phyloP scores from a whole-genome alignment of 1,284 basidiomycete genomes.

The Melampsora larici-populina region DNA sequence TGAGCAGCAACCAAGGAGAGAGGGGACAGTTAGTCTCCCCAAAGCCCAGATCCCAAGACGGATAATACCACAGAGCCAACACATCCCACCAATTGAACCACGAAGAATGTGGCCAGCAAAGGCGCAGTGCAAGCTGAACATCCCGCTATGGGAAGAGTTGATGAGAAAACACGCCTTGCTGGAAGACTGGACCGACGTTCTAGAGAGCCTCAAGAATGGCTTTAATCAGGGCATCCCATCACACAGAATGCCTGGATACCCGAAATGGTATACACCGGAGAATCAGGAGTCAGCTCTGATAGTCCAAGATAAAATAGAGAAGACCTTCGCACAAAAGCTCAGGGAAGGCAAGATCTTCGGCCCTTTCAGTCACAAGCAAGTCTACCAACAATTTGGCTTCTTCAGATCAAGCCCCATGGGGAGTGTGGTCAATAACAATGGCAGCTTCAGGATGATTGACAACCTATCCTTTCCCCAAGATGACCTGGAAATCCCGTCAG shows the following conservation, averaged over 20 bases:
- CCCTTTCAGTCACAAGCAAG: background rate
- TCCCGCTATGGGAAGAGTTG: too few relatives aligned
- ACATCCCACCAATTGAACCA: too few relatives aligned
- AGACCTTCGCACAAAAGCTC: background rate
- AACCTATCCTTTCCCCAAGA: too few relatives aligned
- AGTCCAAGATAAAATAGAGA: background rate
- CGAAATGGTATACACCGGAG: background rate
- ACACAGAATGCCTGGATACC: background rate
- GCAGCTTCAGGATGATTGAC: background rate
- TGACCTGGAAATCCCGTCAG: background rate
- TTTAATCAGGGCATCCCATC: constrained; percentile 15
- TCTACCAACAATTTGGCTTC: background rate
- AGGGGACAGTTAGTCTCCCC: too few relatives aligned
- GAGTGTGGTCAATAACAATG: background rate
- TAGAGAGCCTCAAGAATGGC: background rate
- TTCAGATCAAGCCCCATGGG: constrained; percentile 7
- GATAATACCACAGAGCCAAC: too few relatives aligned
- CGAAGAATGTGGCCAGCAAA: too few relatives aligned
- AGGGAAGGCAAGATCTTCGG: background rate
- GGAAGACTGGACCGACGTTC: background rate
- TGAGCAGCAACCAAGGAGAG: too few relatives aligned
- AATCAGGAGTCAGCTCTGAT: background rate
- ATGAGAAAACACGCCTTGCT: too few relatives aligned
- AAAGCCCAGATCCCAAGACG: too few relatives aligned
- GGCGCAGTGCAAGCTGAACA: too few relatives aligned